phyloP scores from a whole-genome alignment of 306 rosid species.

The Coriaria nepalensis region DNA sequence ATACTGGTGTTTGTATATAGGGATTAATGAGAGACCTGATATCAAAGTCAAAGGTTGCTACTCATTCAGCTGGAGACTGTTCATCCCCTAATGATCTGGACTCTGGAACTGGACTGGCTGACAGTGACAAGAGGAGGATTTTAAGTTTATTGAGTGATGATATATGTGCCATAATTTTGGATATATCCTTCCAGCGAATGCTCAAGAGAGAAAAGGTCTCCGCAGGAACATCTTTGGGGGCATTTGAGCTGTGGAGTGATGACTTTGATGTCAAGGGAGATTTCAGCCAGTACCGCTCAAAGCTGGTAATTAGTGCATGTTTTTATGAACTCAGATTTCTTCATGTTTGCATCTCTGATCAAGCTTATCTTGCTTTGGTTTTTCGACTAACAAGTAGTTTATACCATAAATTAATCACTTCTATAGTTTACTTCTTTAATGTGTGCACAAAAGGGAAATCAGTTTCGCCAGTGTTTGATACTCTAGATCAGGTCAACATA shows the following conservation, averaged over 20 bases:
- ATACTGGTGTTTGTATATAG: constrained; percentile 28
- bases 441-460: too few species aligned
- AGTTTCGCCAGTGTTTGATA: too few species aligned
- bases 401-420: too few species aligned
- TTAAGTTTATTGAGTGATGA: constrained; percentile 56
- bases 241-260: constrained; percentile 91
- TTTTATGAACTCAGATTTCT: constrained; percentile 10
- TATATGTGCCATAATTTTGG: constrained; percentile 50
- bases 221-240: constrained; percentile 45
- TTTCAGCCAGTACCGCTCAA: constrained; percentile 82
- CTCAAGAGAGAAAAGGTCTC: constrained; percentile 75
- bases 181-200: constrained; percentile 69
- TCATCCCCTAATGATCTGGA: constrained; percentile 21
- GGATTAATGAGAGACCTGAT: constrained; percentile 68
- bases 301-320: constrained; percentile 43
- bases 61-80: constrained; percentile 41
- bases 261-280: constrained; percentile 73
- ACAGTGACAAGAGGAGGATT: constrained; percentile 36
- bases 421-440: too few species aligned
- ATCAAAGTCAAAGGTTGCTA: constrained; percentile 55
- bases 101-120: constrained; percentile 39
- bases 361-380: background rate
- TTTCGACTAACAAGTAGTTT: too few species aligned
- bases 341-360: background rate
- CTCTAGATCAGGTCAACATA: too few species aligned